Base-by-base conservation (phyloP, 2,329 filamentous ascomycete genomes). In the Fusarium tanahbumbuense region DNA sequence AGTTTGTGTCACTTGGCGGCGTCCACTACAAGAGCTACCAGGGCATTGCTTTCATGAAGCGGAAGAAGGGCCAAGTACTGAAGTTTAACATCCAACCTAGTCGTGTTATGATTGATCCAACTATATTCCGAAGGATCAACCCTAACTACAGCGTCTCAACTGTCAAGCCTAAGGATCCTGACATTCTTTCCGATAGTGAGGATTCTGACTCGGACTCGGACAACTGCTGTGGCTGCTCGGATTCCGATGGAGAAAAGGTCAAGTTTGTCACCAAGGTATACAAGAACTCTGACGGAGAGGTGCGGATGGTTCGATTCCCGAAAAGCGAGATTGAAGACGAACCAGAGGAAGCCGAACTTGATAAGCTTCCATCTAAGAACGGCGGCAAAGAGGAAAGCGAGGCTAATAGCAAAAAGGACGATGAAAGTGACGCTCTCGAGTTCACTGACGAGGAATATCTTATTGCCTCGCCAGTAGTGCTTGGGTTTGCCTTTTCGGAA, bases 61-160 rank as follows among this genome's bases (percentile, higher is more conserved):
- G 92, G 78, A 93, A 93, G 83, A 91, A 91, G 74, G 83, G 68
- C 7, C 49, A 60, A 22, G 85, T 62, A 16, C 82, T 92, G 76
- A 95, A 93, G 78, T 91, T 97, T 79, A 93, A 93, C 76, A 91
- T 97, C 78, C 93, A 94, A 68, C 92, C 94, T 67, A 92, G 93
- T 20, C 90, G 94, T 30, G 87, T 97, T 68, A 97, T 97, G 93
- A 85, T 97, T 25, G 94, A 97, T 76, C 89, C 93, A 0, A 89
- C 89, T 6, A 92, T 92, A 44, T 94, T 97, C 80, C 89, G 93
- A 11, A 88, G 93, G 34, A 92, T 95, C 78, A 93, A 96, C 71
- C 92, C 94, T 2, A 97, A 97, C 77, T 97, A 97, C 72, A 88
- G 87, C 1, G 88, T 95, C 73, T 93, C 91, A 23, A 85, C 87